These are phyloP conservation scores for Globisporangium cystogenes DNA, from an alignment of 352 stramenopile species.

Conservation along the genomic window DNA sequence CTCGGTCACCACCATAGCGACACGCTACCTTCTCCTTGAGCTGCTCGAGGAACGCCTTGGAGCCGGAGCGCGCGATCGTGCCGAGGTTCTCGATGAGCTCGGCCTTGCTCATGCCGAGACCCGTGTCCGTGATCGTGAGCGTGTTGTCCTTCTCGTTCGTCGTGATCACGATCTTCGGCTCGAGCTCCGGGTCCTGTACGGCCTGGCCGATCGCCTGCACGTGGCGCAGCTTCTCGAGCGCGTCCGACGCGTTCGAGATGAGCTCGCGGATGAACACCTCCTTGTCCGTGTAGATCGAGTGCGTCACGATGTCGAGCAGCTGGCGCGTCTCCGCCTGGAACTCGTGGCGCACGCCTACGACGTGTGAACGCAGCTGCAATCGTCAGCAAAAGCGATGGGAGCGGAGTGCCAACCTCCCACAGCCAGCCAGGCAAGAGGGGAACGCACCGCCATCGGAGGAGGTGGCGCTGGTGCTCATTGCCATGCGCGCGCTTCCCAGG, in stretches of 20 bases:
- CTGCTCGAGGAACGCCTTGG: conserved; percentile 95
- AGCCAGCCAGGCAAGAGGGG: neutral
- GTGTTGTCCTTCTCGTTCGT: conserved; percentile 95
- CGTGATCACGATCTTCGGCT: conserved; percentile 96
- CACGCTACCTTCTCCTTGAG: conserved; percentile 68
- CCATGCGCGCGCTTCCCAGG: conserved; percentile 27
- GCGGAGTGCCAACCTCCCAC: neutral
- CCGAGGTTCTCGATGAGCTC: conserved; percentile 98
- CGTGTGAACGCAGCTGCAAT: neutral
- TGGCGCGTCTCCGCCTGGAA: conserved; percentile 96
- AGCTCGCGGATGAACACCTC: conserved; percentile 99
- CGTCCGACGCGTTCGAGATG: conserved; percentile 98
- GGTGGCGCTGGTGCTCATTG: conserved; percentile 26
- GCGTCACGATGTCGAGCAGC: conserved; percentile 97
- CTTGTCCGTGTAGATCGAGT: conserved; percentile 99
- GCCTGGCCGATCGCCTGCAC: conserved; percentile 66
- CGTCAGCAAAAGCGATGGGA: too few relatives aligned
- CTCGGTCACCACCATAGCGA: neutral
- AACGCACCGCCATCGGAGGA: conserved; percentile 17
- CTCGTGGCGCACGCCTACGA: conserved; percentile 65
- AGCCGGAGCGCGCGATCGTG: conserved; percentile 98
- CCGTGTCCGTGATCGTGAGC: conserved; percentile 97
- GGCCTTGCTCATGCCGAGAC: conserved; percentile 97
- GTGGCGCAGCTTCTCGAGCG: conserved; percentile 98
- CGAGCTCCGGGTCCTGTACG: conserved; percentile 77